Evolutionary conservation across 495 filamentous ascomycete genomes (phyloP), one percentile per base, ranked within the genome.

Genomic region (Cercophora scortea): DNA sequence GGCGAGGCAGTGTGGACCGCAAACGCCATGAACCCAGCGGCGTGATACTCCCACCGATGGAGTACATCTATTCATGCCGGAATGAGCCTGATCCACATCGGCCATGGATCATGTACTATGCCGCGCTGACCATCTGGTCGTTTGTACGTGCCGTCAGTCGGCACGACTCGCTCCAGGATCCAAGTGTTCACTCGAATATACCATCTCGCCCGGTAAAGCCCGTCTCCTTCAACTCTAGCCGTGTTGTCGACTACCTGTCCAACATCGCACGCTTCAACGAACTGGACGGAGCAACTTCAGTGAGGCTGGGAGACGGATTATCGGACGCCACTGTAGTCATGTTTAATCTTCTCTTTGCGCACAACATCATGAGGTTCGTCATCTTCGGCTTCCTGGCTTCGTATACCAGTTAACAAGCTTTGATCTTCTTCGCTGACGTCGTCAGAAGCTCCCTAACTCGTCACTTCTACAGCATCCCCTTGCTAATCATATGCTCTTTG

Each of bases 71-170:
- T 64, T 88, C 83, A 0, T 90, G 90, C 6, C 82, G 88, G 8
- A 87, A 89, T 52, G 93, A 98, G 62, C 84, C 83, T 43, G 80
- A 96, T 41, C 83, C 95, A 17, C 93, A 97, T 61, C 82, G 93
- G 19, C 90, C 93, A 1, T 98, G 93, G 93, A 88, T 97, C 36
- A 81, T 98, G 67, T 98, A 96, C 66, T 93, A 92, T 50, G 88
- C 93, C 0, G 84, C 86, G 1, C 71, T 97, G 52, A 88, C 91
- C 45, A 89, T 96, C 32, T 98, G 91, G 91, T 89, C 80, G 16
- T 98, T 93, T 61, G 90, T 89, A 16, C 90, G 83, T 59, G 92
- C 93, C 1, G 65, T 95, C 49, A 88, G 92, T 54, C 86, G 87
- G 6, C 61, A 49, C 50, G 64, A 52, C 56, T 58, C 57, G 45